Evolutionary conservation across 2,329 filamentous ascomycete genomes (phyloP), one percentile per base, ranked within the genome.

Genomic region (Dissoconium aciculare): DNA sequence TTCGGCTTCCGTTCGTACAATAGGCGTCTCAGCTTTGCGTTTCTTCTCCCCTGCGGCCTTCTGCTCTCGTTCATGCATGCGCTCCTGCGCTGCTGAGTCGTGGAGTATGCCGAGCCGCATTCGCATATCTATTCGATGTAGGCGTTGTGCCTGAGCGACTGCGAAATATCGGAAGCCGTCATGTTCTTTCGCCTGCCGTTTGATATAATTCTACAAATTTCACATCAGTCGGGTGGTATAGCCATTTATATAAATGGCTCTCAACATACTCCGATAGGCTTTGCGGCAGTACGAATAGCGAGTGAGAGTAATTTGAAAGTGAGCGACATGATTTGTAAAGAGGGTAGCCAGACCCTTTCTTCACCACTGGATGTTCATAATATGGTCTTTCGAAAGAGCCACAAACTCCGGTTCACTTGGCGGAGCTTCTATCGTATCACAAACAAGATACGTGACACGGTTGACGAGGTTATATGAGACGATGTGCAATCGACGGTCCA

Each of bases 121-220:
- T 26, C 71, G 67, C 71, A 79, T 78, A 47, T 79, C 74, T 37
- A 76, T 55, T 28, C 68, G 62, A 50, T 79, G 74, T 17, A 79
- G 62, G 6, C 60, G 53, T 49, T 79, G 74, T 6, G 74, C 74
- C 44, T 75, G 67, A 28, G 56, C 58, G 38, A 78, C 61, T 46
- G 73, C 78, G 37, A 71, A 48, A 27, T 57, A 58, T 27, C 73
- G 67, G 50, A 78, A 79, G 8, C 66, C 62, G 32, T 76, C 71
- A 62, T 78, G 74, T 51, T 79, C 73, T 43, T 69, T 69, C 12
- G 74, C 74, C 56, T 76, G 72, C 32, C 62, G 62, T 53, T 78
- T 78, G 52, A 79, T 75, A 50, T 64, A 63, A 46, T 73, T 77
- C 74, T 78, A 49, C 12, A 38, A 15, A 15, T 12, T 5, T 14